Evolutionary conservation across 2,329 filamentous ascomycete genomes (phyloP).

Genomic region (Stemphylium vesicarium): DNA sequence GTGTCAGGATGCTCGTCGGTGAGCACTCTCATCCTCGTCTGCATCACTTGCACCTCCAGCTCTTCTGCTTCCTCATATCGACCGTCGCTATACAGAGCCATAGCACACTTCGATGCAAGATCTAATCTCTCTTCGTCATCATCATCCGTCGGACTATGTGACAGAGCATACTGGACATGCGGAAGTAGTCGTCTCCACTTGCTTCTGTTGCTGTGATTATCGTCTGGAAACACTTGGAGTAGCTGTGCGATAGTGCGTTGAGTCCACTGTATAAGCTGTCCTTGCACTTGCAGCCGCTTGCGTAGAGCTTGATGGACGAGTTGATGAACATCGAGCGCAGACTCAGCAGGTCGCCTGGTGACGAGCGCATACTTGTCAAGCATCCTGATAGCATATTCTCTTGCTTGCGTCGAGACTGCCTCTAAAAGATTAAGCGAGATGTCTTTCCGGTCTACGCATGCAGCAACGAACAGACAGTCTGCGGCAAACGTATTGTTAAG

Average conservation of each 20-base stretch:
- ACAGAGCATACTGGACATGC: slow-evolving; percentile 23
- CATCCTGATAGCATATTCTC: slow-evolving; percentile 20
- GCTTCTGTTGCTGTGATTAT: slow-evolving; percentile 22
- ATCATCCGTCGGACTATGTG: slow-evolving; percentile 4
- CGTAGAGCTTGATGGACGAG: slow-evolving; percentile 20
- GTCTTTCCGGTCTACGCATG: slow-evolving; percentile 42
- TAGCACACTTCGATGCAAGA: slow-evolving; percentile 19
- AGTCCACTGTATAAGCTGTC: slow-evolving; percentile 9
- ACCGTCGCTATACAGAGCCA: slow-evolving; percentile 16
- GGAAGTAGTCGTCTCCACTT: slow-evolving; percentile 29
- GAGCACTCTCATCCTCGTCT: slow-evolving; percentile 18
- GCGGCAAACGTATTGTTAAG: slow-evolving; percentile 40
- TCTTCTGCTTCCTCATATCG: slow-evolving; percentile 14
- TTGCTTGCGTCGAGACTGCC: slow-evolving; percentile 10
- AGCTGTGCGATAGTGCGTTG: slow-evolving; percentile 15
- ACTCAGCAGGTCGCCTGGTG: slow-evolving; percentile 14
- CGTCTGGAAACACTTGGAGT: slow-evolving; percentile 21
- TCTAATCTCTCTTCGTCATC: slow-evolving; percentile 2
- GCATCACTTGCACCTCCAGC: slow-evolving; percentile 19
- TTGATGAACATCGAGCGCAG: slow-evolving; percentile 17
- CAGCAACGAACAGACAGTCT: slow-evolving; percentile 49
- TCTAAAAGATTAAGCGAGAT: slow-evolving; percentile 27
- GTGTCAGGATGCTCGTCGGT: no score
- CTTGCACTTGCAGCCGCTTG: slow-evolving; percentile 11
- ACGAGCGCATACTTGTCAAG: slow-evolving; percentile 19